A percentile compares a stretch with the other conserved stretches of the same genome.
phyloP scores from a whole-genome alignment of 441 rosid species.

The Isatis lusitanica region DNA sequence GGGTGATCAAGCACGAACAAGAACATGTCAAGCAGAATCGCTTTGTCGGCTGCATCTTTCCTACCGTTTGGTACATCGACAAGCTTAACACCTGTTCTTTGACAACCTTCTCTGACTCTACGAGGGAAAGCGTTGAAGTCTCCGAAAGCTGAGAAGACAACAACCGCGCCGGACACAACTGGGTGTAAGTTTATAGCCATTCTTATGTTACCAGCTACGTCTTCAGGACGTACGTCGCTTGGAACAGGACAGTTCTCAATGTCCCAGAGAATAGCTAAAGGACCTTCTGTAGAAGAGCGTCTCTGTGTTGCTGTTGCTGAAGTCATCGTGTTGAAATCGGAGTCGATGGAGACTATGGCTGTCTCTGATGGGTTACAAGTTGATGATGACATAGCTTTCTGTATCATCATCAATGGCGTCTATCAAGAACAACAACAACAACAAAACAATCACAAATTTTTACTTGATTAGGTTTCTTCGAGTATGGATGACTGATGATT shows the following conservation, averaged over 20 bases:
- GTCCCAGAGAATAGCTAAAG: constrained; percentile 91
- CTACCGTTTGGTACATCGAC: constrained; percentile 95
- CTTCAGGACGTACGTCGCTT: constrained; percentile 88
- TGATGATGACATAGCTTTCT: constrained; percentile 25
- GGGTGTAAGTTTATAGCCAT: constrained; percentile 91
- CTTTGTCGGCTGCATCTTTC: constrained; percentile 97
- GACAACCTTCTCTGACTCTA: constrained; percentile 93
- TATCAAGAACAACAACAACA: no score
- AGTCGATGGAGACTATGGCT: constrained; percentile 29
- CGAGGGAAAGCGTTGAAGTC: constrained; percentile 95
- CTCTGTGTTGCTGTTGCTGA: constrained; percentile 43
- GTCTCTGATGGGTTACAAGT: constrained; percentile 18
- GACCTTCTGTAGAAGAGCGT: constrained; percentile 53
- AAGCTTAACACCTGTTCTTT: constrained; percentile 93
- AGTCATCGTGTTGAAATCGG: constrained; percentile 4
- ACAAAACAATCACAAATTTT: no score
- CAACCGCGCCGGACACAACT: constrained; percentile 66
- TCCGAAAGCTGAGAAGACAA: constrained; percentile 85
- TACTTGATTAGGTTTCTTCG: no score
- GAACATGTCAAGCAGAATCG: constrained; percentile 94
- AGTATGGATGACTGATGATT: no score
- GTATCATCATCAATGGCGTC: constrained; percentile 12
- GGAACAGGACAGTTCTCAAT: constrained; percentile 94
- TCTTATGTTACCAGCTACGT: constrained; percentile 86
- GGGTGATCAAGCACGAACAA: constrained; percentile 89